A percentile compares a stretch with the other conserved stretches of the same genome.
These are phyloP conservation scores for Aspergillus flavus DNA, from an alignment of 2,329 filamentous ascomycete species.

Conservation along the genomic window DNA sequence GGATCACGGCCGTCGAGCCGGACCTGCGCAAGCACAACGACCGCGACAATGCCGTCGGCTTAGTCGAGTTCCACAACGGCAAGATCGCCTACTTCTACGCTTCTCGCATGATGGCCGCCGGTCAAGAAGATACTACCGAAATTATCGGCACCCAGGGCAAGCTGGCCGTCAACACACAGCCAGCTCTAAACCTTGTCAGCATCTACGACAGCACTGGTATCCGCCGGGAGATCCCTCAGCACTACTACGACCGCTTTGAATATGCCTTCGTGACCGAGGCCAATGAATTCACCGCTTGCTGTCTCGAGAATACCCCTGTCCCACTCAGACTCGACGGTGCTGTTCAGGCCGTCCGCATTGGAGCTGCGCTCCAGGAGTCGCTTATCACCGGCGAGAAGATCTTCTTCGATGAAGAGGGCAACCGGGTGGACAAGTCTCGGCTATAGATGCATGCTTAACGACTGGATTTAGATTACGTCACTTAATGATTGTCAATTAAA, in stretches of 20 bases:
- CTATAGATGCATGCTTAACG: constrained; percentile 10
- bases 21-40: constrained; percentile 61
- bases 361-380: constrained; percentile 60
- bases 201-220: constrained; percentile 58
- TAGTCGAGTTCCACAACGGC: constrained; percentile 67
- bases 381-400: constrained; percentile 60
- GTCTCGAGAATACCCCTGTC: constrained; percentile 58
- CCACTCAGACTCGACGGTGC: constrained; percentile 61
- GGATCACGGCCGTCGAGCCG: constrained; percentile 62
- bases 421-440: constrained; percentile 40
- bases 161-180: constrained; percentile 63
- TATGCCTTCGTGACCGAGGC: constrained; percentile 66
- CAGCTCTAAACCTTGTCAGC: constrained; percentile 58
- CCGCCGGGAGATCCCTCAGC: constrained; percentile 61
- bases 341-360: constrained; percentile 62
- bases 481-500: neutral
- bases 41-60: constrained; percentile 64
- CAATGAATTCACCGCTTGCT: constrained; percentile 64
- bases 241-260: constrained; percentile 68
- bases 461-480: neutral
- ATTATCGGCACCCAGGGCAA: constrained; percentile 69
- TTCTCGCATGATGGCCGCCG: constrained; percentile 67
- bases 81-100: constrained; percentile 67
- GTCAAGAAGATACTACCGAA: constrained; percentile 69
- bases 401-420: constrained; percentile 59